Percentiles rank a stretch among this genome's conserved stretches.
Evolutionary conservation across 2,329 filamentous ascomycete species (phyloP).

Genomic region (Cryphonectria nitschkei): DNA sequence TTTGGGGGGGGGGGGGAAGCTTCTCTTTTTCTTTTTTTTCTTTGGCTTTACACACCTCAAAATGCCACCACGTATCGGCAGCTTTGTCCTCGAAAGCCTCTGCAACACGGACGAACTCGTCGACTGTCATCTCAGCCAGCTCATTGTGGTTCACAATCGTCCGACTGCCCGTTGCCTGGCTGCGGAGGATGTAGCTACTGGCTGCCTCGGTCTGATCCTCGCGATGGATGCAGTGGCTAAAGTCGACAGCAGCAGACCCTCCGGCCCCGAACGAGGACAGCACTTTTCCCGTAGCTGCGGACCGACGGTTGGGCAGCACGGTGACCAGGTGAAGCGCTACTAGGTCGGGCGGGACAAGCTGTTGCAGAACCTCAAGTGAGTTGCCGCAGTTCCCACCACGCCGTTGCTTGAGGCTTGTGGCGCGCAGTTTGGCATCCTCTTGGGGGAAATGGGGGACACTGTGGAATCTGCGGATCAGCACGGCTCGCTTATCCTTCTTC

Average conservation of each 20-base stretch:
- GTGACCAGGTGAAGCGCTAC: constrained; percentile 51
- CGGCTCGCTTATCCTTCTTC: too few relatives aligned
- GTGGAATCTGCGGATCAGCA: constrained; percentile 18
- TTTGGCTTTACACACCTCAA: constrained; percentile 56
- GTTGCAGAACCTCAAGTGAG: constrained; percentile 69
- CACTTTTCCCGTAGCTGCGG: constrained; percentile 57
- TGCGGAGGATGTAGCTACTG: constrained; percentile 72
- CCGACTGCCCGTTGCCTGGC: constrained; percentile 59
- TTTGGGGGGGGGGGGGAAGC: neutral
- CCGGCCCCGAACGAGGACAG: constrained; percentile 54
- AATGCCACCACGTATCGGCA: constrained; percentile 67
- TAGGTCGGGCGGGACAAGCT: constrained; percentile 48
- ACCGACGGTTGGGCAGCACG: constrained; percentile 56
- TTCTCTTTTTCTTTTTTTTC: too few relatives aligned
- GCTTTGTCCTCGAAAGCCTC: constrained; percentile 40
- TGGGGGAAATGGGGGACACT: constrained; percentile 68
- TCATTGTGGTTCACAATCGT: constrained; percentile 74
- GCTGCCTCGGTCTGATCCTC: constrained; percentile 58
- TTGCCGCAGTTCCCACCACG: constrained; percentile 77
- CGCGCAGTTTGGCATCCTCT: constrained; percentile 75
- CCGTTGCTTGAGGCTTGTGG: constrained; percentile 59
- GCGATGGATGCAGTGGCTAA: constrained; percentile 64
- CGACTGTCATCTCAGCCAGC: constrained; percentile 67
- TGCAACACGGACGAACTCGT: constrained; percentile 59
- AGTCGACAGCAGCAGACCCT: constrained; percentile 43